Base-by-base conservation (phyloP, 441 rosid species). In the Lagerstroemia fauriei region DNA sequence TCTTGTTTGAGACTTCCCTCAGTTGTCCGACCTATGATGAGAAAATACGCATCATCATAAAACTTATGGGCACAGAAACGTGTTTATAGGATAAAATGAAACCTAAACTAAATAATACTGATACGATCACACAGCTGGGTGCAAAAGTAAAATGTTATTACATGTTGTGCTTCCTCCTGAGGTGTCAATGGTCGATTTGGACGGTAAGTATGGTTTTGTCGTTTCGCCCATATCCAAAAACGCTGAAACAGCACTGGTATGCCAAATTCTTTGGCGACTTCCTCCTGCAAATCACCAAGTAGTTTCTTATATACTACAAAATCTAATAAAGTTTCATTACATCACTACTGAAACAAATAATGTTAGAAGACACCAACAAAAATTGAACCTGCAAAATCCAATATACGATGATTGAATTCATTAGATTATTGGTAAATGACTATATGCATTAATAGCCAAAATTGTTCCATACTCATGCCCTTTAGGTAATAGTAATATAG, bases 201-300 rank as follows among this genome's bases (percentile, higher is more conserved):
- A 88, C 99, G 98, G 83, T 92, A 95, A 25, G 99, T 96, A 88
- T 96, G 97, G 89, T 96, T 96, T 86, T 95, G 99, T 75, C 99
- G 90, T 92, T 96, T 96, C 65, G 98, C 98, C 99, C 99, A 96
- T 78, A 93, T 88, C 99, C 99, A 96, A 82, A 90, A 96, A 50
- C 98, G 91, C 87, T 92, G 99, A 88, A 81, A 91, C 83, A 92
- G 95, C 73, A 95, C 92, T 27, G 99, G 98, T 76, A 96, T 88
- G 80, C 96, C 98, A 77, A 95, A 93, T 86, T 93, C 98, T 89
- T 91, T 96, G 50, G 98, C 98, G 78, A 96, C 91, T 75, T 96
- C 98, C 89, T 95, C 98, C 98, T 96, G 91, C 16, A 44, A 85
- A 80, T 57, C 79, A 85, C 80, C 68, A 85, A 75, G 81, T 50